Evolutionary conservation across 176 grass and related monocot species (phyloP).

Genomic region (Chloris gayana): DNA sequence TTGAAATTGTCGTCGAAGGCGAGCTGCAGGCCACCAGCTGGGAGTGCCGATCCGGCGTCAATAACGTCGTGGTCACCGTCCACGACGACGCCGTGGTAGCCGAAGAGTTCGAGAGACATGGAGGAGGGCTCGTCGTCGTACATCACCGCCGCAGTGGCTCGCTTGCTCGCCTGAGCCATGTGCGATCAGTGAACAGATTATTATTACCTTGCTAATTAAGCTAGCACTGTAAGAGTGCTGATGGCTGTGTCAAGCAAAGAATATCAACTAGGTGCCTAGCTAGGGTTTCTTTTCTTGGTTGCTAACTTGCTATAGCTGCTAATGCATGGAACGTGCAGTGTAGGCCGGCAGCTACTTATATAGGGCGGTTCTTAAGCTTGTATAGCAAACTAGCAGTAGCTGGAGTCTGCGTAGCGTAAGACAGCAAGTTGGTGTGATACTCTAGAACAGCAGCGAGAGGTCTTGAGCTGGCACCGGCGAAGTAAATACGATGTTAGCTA

Average conservation of each 20-base stretch:
- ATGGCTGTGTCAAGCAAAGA: background rate
- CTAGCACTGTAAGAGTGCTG: background rate
- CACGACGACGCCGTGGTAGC: conserved; percentile 31
- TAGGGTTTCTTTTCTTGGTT: conserved; percentile 48
- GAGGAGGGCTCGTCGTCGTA: conserved; percentile 53
- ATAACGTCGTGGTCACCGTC: conserved; percentile 36
- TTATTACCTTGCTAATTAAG: background rate
- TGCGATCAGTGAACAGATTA: background rate
- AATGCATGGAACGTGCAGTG: conserved; percentile 44
- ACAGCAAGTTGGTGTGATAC: conserved; percentile 18
- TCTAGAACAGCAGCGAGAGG: background rate
- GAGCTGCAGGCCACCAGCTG: conserved; percentile 8
- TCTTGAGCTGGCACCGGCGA: background rate
- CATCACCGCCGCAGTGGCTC: conserved; percentile 8
- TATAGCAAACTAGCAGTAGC: background rate
- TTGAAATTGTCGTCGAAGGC: conserved; percentile 50
- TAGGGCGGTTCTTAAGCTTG: background rate
- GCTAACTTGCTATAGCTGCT: background rate
- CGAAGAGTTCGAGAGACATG: conserved; percentile 68
- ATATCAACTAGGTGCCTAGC: background rate
- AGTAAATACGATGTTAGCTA: conserved; percentile 14
- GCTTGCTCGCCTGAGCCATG: conserved; percentile 67
- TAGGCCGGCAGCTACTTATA: conserved; percentile 41
- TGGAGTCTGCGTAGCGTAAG: conserved; percentile 6
- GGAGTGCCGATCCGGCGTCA: background rate